Evolutionary conservation across 2,329 filamentous ascomycete genomes (phyloP), one percentile per base, ranked within the genome.

Genomic region (Dissoconium aciculare): DNA sequence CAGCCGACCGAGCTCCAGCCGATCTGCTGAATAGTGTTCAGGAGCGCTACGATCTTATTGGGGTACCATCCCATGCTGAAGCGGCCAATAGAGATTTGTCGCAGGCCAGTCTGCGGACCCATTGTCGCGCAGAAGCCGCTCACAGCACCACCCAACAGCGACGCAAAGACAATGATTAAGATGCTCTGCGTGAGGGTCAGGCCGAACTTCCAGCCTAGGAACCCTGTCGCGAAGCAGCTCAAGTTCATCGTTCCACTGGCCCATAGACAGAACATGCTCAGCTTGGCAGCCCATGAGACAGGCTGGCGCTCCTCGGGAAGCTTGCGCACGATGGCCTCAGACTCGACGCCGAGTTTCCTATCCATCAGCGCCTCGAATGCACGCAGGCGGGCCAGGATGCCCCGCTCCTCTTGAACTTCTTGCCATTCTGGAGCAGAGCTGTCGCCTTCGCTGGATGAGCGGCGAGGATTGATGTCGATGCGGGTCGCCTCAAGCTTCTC

Each of bases 11-110:
- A 52, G 14, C 49, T 51, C 53, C 53, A 62, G 3, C 58, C 58
- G 15, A 60, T 50, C 38, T 63, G 60, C 28, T 62, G 54, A 16
- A 65, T 49, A 15, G 60, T 57, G 28, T 65, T 66, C 26, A 65
- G 54, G 2, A 57, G 44, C 4, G 59, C 60, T 32, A 60, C 55
- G 32, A 65, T 45, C 39, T 64, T 64, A 31, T 60, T 60, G 11
- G 61, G 60, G 37, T 54, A 65, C 55, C 61, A 64, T n/a, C 62
- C 62, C 35, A 65, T 62, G n/a, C 58, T 60, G 40, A 60, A 63
- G 29, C 61, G 51, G 28, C 57, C 55, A 16, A 59, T 53, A 2
- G 50, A 50, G 28, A 65, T 62, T 33, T 61, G 56, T 28, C 62
- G 53, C 13, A 65, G 46, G 33, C 51, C 51, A 2, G 50, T 53